Conservation (phyloP, 225 moss, liverwort and hornwort genomes). For the Polytrichum formosum region DNA sequence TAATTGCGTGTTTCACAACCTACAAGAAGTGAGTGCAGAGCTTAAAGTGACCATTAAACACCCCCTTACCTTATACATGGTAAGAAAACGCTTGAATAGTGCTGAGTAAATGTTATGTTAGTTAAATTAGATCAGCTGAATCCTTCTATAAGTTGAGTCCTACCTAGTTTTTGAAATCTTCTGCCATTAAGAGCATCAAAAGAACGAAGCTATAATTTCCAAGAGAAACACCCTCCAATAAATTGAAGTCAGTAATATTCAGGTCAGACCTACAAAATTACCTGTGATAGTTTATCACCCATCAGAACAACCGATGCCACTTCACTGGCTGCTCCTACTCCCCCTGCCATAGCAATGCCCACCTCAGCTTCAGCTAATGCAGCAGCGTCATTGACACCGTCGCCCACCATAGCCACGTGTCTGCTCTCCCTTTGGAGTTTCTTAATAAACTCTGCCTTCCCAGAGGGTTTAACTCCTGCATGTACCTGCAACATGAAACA, state of each 20-base stretch:
- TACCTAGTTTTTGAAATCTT: too few species aligned
- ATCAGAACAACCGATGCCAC: slow-evolving; percentile 95
- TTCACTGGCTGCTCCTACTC: slow-evolving; percentile 98
- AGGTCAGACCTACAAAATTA: slow-evolving; percentile 15
- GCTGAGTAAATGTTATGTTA: too few species aligned
- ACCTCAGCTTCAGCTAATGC: slow-evolving; percentile 92
- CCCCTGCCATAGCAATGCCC: slow-evolving; percentile 93
- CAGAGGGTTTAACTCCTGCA: slow-evolving; percentile 81
- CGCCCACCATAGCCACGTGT: slow-evolving; percentile 91
- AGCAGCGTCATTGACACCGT: slow-evolving; percentile 96
- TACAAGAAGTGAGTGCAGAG: too few species aligned
- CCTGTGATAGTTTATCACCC: slow-evolving; percentile 95
- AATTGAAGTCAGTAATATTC: background rate
- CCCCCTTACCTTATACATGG: too few species aligned
- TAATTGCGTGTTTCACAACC: too few species aligned
- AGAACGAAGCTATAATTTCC: too few species aligned
- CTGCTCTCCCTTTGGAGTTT: slow-evolving; percentile 59
- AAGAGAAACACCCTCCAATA: background rate
- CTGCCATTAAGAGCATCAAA: too few species aligned
- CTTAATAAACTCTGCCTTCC: slow-evolving; percentile 75
- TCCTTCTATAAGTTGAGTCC: too few species aligned
- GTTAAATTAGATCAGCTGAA: too few species aligned
- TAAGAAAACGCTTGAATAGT: too few species aligned
- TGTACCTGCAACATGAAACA: slow-evolving; percentile 45
- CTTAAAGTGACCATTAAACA: too few species aligned